These are phyloP conservation scores for Coelastrella sp. DNA, from an alignment of 139 green algal species.

Conservation along the genomic window DNA sequence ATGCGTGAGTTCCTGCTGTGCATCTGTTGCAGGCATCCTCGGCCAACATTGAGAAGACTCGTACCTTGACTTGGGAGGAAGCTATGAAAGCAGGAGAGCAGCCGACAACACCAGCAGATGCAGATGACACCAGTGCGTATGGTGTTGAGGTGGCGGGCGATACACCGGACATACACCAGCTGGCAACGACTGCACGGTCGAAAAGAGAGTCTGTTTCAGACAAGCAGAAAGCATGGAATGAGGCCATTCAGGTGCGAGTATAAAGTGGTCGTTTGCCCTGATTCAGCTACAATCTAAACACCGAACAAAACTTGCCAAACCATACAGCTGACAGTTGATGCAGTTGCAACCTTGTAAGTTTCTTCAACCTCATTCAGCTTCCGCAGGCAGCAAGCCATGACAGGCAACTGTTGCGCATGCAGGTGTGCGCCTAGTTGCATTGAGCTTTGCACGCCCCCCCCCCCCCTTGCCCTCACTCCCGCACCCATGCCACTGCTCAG, in stretches of 20 bases:
- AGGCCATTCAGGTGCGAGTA: slow-evolving; percentile 9
- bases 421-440: too few relatives aligned
- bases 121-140: not conserved
- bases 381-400: too few relatives aligned
- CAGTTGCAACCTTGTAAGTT: too few relatives aligned
- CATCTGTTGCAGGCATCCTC: not conserved
- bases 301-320: too few relatives aligned
- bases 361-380: too few relatives aligned
- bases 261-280: not conserved
- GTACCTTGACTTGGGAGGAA: slow-evolving; percentile 25
- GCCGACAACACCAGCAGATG: not conserved
- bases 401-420: too few relatives aligned
- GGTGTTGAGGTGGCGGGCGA: not conserved
- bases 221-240: slow-evolving; percentile 17
- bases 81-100: slow-evolving; percentile 32
- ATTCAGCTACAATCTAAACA: too few relatives aligned
- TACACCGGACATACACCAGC: slow-evolving; percentile 40
- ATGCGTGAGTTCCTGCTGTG: not conserved
- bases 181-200: not conserved
- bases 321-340: too few relatives aligned
- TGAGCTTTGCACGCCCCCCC: too few relatives aligned
- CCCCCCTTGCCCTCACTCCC: too few relatives aligned
- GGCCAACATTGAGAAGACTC: slow-evolving; percentile 26
- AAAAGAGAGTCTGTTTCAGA: not conserved
- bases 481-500: too few relatives aligned